A percentile compares a stretch with the other conserved stretches of the same genome.
Conservation (phyloP, 129 eudicot species). For the Flaveria bidentis region DNA sequence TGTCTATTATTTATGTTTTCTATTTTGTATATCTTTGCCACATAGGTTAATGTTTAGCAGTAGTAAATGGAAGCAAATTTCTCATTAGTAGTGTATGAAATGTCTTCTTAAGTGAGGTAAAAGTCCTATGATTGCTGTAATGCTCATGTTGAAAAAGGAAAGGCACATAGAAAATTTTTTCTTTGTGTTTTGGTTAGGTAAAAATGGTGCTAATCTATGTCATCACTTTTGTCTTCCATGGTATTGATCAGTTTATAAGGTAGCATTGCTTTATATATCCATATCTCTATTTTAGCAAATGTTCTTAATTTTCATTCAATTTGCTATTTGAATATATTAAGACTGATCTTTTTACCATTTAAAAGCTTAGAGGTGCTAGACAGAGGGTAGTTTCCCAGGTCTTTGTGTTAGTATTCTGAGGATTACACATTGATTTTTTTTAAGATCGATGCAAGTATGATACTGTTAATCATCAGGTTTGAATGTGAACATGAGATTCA, state of each 20-base stretch:
- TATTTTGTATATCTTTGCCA: conserved; percentile 4
- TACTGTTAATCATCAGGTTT: not conserved
- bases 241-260: not conserved
- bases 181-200: not conserved
- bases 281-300: not conserved
- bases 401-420: not conserved
- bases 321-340: not conserved
- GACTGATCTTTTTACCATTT: not conserved
- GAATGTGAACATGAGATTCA: not conserved
- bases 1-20: conserved; percentile 11
- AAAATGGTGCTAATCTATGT: not conserved
- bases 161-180: not conserved
- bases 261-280: not conserved
- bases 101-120: not conserved
- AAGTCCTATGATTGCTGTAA: not conserved
- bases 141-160: not conserved
- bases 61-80: not conserved
- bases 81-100: not conserved
- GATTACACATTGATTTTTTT: conserved; percentile 3
- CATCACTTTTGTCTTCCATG: not conserved
- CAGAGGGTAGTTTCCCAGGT: not conserved
- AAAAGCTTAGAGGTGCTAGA: not conserved
- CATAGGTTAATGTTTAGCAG: conserved; percentile 3
- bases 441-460: not conserved
- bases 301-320: not conserved